These are phyloP conservation scores for Casuarina cunninghamiana DNA, from an alignment of 306 rosid genomes.

Conservation along the genomic window DNA sequence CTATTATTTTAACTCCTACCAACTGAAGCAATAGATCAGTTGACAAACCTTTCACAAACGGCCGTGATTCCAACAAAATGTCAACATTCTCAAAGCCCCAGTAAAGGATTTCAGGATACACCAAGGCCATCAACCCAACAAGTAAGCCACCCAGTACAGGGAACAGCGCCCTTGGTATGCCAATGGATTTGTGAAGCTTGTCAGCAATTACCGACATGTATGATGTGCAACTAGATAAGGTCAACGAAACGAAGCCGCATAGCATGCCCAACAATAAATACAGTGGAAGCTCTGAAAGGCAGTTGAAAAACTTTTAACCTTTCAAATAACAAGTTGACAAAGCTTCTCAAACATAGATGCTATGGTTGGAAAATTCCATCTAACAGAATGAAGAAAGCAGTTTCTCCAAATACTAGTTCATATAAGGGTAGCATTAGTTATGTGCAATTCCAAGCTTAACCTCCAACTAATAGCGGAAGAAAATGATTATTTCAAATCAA, in stretches of 20 bases:
- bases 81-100: slow-evolving; percentile 97
- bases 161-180: slow-evolving; percentile 56
- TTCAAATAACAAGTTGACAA: slow-evolving; percentile 26
- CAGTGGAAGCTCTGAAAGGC: slow-evolving; percentile 91
- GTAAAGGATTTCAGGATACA: slow-evolving; percentile 89
- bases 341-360: slow-evolving; percentile 18
- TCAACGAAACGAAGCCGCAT: slow-evolving; percentile 81
- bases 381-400: slow-evolving; percentile 19
- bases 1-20: slow-evolving; percentile 71
- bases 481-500: neutral
- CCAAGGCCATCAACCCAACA: slow-evolving; percentile 83
- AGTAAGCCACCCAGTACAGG: slow-evolving; percentile 82
- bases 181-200: slow-evolving; percentile 56
- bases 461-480: neutral
- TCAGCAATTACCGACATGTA: slow-evolving; percentile 58
- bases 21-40: slow-evolving; percentile 79
- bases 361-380: slow-evolving; percentile 11
- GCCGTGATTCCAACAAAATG: slow-evolving; percentile 87
- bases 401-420: slow-evolving; percentile 1
- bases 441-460: slow-evolving; percentile 17
- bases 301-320: slow-evolving; percentile 39
- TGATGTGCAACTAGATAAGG: slow-evolving; percentile 78
- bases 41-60: slow-evolving; percentile 69
- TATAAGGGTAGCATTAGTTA: neutral
- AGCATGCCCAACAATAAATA: slow-evolving; percentile 85